Evolutionary conservation across 1,284 basidiomycete species (phyloP).

Genomic region (Tremellales sp.): DNA sequence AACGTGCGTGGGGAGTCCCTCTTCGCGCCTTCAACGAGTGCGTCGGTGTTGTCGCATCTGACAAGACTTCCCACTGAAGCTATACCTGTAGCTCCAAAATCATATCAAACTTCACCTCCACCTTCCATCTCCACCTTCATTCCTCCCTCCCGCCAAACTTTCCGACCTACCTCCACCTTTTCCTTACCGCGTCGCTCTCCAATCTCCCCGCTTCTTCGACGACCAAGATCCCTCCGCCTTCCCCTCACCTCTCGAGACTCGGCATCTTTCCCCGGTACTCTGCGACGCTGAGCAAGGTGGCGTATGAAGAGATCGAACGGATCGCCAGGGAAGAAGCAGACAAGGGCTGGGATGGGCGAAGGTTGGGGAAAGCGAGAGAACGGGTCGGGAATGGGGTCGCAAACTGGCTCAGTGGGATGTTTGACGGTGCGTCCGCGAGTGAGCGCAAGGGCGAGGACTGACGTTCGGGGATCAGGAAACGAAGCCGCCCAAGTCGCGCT

Average conservation of each 20-base stretch:
- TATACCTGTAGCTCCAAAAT: constrained; percentile 15
- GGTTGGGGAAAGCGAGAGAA: constrained; percentile 59
- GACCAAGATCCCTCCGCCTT: constrained; percentile 24
- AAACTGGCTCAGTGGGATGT: constrained; percentile 76
- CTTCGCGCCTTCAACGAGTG: constrained; percentile 38
- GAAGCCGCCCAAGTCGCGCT: constrained; percentile 54
- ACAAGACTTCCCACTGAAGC: not conserved
- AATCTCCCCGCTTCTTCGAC: constrained; percentile 13
- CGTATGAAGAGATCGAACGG: constrained; percentile 75
- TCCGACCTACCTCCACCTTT: constrained; percentile 32
- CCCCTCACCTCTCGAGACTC: constrained; percentile 60
- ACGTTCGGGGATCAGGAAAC: constrained; percentile 9
- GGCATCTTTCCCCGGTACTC: constrained; percentile 81
- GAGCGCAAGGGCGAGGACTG: not conserved
- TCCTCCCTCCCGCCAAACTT: constrained; percentile 38
- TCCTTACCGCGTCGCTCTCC: constrained; percentile 33
- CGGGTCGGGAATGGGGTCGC: constrained; percentile 77
- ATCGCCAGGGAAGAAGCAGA: constrained; percentile 64
- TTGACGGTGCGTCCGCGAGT: constrained; percentile 50
- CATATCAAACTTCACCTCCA: constrained; percentile 26
- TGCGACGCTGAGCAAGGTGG: constrained; percentile 72
- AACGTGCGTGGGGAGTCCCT: constrained; percentile 42
- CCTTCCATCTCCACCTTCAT: constrained; percentile 14
- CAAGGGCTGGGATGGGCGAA: constrained; percentile 64
- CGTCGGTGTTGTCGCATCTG: constrained; percentile 11